These are phyloP conservation scores for Trypanosoma boissoni DNA, from an alignment of 208 protist genomes.

Conservation along the genomic window DNA sequence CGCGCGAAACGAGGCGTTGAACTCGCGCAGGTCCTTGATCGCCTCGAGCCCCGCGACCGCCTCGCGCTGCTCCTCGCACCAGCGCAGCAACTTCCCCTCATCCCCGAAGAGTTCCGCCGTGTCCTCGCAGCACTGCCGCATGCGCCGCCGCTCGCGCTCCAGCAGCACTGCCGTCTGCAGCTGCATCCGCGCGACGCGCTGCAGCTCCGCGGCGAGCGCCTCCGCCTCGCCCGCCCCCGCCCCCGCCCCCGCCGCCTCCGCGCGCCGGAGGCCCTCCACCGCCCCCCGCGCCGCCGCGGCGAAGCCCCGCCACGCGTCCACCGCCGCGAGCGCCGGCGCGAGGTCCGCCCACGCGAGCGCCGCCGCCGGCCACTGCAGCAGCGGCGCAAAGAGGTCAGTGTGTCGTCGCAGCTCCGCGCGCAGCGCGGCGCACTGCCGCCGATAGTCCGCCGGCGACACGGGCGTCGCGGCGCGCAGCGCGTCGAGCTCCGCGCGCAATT, in stretches of 20 bases:
- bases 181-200: slow-evolving; percentile 69
- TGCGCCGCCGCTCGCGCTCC: slow-evolving; percentile 60
- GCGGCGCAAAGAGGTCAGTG: too few species aligned
- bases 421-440: too few species aligned
- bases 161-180: slow-evolving; percentile 65
- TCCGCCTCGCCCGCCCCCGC: slow-evolving; percentile 44
- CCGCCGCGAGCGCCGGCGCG: too few species aligned
- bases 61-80: slow-evolving; percentile 78
- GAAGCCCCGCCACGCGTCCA: too few species aligned
- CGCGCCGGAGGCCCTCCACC: not conserved
- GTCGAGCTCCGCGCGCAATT: too few species aligned
- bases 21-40: slow-evolving; percentile 56
- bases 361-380: too few species aligned
- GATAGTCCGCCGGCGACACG: too few species aligned
- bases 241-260: not conserved
- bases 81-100: slow-evolving; percentile 60
- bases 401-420: too few species aligned
- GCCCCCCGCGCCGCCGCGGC: too few species aligned
- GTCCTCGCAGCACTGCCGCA: slow-evolving; percentile 41
- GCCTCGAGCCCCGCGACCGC: slow-evolving; percentile 50
- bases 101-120: slow-evolving; percentile 60
- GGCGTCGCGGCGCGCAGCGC: too few species aligned
- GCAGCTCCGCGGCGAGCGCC: slow-evolving; percentile 49
- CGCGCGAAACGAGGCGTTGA: slow-evolving; percentile 61
- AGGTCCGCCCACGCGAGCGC: too few species aligned